Evolutionary conservation across 306 rosid species (phyloP).

Genomic region (Cajanus cajan): DNA sequence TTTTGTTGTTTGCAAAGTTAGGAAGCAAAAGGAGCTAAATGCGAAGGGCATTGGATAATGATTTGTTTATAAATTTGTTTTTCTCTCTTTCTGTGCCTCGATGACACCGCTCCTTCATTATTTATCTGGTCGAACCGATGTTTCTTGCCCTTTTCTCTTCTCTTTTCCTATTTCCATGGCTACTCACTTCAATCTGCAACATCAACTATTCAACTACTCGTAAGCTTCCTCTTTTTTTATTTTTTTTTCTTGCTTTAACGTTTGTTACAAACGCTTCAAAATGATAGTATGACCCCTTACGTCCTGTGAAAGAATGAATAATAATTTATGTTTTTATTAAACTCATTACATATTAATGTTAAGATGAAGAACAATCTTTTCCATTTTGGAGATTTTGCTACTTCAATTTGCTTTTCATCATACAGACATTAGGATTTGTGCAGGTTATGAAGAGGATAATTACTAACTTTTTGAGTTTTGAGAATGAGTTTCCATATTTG

Average conservation of each 20-base stretch:
- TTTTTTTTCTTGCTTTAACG: neutral
- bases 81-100: slow-evolving; percentile 38
- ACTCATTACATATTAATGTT: neutral
- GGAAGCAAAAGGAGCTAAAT: slow-evolving; percentile 17
- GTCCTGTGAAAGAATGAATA: neutral
- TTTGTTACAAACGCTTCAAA: neutral
- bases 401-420: neutral
- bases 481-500: neutral
- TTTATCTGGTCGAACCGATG: slow-evolving; percentile 8
- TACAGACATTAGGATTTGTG: neutral
- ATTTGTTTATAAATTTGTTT: neutral
- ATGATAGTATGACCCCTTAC: neutral
- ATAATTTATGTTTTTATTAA: neutral
- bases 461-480: neutral
- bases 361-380: neutral
- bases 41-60: slow-evolving; percentile 5
- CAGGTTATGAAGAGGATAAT: neutral
- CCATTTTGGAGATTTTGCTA: neutral
- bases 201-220: slow-evolving; percentile 38
- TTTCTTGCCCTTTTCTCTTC: neutral
- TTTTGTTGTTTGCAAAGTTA: neutral
- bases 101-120: slow-evolving; percentile 40
- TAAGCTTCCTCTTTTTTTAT: slow-evolving; percentile 38
- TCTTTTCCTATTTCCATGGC: slow-evolving; percentile 49
- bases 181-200: slow-evolving; percentile 43